Conservation (phyloP, 2,329 filamentous ascomycete species). For the Teratosphaeria destructans region DNA sequence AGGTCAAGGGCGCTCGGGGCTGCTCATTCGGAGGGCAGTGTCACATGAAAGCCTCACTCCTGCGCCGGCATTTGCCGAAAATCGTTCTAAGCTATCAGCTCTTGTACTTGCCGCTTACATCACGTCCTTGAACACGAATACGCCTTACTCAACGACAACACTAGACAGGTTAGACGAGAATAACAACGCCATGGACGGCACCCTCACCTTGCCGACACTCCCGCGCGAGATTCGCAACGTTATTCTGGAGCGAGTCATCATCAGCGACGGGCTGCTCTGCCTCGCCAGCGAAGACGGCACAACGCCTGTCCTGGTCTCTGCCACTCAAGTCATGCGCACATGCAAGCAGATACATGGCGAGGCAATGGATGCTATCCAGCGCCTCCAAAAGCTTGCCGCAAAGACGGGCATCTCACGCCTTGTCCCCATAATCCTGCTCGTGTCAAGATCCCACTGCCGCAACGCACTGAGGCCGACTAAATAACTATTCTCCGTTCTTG, state of each 20-base stretch:
- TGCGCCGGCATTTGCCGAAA: no score
- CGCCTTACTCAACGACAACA: conserved; percentile 7
- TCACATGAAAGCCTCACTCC: no score
- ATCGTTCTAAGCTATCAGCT: no score
- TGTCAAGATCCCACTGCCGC: background rate
- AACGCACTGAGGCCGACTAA: background rate
- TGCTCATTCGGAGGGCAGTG: no score
- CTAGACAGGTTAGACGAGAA: background rate
- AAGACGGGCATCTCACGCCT: background rate
- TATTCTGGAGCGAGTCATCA: conserved; percentile 3
- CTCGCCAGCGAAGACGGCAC: background rate
- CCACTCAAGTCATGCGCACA: background rate
- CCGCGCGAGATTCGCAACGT: conserved; percentile 16
- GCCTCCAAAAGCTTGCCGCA: background rate
- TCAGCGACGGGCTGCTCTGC: background rate
- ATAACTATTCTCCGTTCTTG: background rate
- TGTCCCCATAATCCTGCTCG: background rate
- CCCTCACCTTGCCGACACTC: conserved; percentile 5
- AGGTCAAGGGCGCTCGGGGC: no score
- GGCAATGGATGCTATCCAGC: background rate
- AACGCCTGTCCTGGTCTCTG: background rate
- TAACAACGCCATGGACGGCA: background rate
- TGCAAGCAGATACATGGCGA: background rate
- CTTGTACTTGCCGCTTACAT: no score
- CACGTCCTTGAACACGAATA: no score